Conservation (phyloP, 2,329 filamentous ascomycete genomes). For the Tricladium varicosporioides region DNA sequence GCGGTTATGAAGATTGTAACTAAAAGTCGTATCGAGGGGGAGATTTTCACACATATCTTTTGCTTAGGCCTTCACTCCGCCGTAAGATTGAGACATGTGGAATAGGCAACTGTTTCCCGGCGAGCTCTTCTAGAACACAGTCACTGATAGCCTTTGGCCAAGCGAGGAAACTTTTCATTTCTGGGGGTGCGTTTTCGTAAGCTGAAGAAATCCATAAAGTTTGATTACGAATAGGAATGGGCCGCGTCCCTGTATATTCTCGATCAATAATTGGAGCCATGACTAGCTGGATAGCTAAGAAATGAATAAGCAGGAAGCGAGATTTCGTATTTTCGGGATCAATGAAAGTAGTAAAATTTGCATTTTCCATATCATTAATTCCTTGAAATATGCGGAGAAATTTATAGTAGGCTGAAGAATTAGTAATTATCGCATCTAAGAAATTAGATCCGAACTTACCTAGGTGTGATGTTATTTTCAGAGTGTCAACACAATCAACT, state of each 20-base stretch:
- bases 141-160: constrained; percentile 23
- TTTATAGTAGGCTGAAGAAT: constrained; percentile 35
- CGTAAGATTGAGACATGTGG: constrained; percentile 10
- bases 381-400: constrained; percentile 42
- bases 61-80: constrained; percentile 1
- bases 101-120: background rate
- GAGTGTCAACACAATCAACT: constrained; percentile 40
- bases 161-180: constrained; percentile 9
- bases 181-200: constrained; percentile 1
- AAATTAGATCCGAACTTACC: constrained; percentile 19
- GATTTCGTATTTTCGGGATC: constrained; percentile 40
- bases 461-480: constrained; percentile 24
- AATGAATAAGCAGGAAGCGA: constrained; percentile 45
- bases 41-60: background rate
- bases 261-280: constrained; percentile 39
- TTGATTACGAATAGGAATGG: constrained; percentile 9
- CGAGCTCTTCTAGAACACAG: constrained; percentile 7
- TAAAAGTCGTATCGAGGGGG: background rate
- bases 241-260: constrained; percentile 27
- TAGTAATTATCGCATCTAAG: background rate
- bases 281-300: constrained; percentile 44
- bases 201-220: constrained; percentile 14
- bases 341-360: constrained; percentile 43
- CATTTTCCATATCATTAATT: constrained; percentile 39
- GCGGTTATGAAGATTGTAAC: too few relatives aligned